Conservation (phyloP, 768 basidiomycete species). For the Boletus rubescentipes region DNA sequence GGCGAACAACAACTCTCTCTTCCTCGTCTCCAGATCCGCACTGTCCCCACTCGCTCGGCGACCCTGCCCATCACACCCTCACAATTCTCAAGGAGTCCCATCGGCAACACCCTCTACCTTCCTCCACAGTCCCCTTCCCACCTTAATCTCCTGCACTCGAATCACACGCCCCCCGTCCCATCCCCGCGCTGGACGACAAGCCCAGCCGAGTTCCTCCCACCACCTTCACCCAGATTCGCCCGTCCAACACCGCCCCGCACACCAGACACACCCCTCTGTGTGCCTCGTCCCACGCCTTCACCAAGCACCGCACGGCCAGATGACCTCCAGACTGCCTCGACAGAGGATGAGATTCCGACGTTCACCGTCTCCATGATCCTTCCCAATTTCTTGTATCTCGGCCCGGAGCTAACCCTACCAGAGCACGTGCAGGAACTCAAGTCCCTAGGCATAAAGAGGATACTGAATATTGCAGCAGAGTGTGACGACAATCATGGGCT, state of each 20-base stretch:
- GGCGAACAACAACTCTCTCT: slow-evolving; percentile 40
- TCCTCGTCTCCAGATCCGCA: slow-evolving; percentile 62
- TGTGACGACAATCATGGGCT: slow-evolving; percentile 85
- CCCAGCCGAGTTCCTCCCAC: slow-evolving; percentile 40
- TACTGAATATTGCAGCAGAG: slow-evolving; percentile 89
- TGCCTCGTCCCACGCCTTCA: slow-evolving; percentile 37
- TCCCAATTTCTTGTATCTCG: slow-evolving; percentile 87
- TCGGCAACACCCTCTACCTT: slow-evolving; percentile 19
- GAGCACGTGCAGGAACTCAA: slow-evolving; percentile 78
- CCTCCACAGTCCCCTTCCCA: slow-evolving; percentile 54
- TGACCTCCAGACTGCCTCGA: slow-evolving; percentile 21
- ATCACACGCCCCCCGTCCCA: slow-evolving; percentile 53
- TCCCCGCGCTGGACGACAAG: slow-evolving; percentile 42
- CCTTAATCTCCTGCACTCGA: slow-evolving; percentile 58
- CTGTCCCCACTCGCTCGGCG: slow-evolving; percentile 55
- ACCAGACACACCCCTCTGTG: slow-evolving; percentile 37
- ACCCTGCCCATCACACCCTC: slow-evolving; percentile 52
- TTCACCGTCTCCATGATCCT: slow-evolving; percentile 91
- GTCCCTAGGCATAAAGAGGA: slow-evolving; percentile 76
- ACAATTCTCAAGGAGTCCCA: slow-evolving; percentile 20
- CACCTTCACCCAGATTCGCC: slow-evolving; percentile 24
- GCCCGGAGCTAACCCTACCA: slow-evolving; percentile 75
- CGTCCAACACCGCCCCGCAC: slow-evolving; percentile 39
- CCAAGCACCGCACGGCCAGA: slow-evolving; percentile 67
- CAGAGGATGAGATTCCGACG: slow-evolving; percentile 51